Evolutionary conservation across 2,329 filamentous ascomycete species (phyloP), one percentile per base, ranked within the genome.

Genomic region (Aspergillus sp.): DNA sequence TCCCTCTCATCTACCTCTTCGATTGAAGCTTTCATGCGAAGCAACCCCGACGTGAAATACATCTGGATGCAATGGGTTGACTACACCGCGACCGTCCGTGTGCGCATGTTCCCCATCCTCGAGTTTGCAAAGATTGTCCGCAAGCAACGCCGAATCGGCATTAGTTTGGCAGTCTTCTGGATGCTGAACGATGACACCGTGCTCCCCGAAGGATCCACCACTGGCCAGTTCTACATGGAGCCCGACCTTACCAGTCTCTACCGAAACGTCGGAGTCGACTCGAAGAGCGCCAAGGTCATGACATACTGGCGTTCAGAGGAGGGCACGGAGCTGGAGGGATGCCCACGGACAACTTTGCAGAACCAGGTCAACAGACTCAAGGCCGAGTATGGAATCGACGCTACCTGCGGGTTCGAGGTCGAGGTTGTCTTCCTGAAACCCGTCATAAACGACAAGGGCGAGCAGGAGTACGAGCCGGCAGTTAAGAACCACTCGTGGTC

Each of bases 1-100:
- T 19, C 19, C 19, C 28, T n/a, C 7, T 37, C 51, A 10, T 39
- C 52, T 27, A 40, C 44, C 7, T 44, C 60, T 26, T 54, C 61
- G 7, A 54, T 73, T 2, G 67, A 74, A 10, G 54, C 58, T 0
- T 81, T 85, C 54, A 61, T 81, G 7, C 60, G 66, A 12, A 61
- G 67, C 12, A 72, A 82, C 43, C 65, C 74, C 0, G 61, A 68
- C 0, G 68, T 82, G 5, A 80, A 83, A 47, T 90, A 83, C 56
- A 65, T 94, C 12, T 82, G 87, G 48, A 70, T 91, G 9, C 84
- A 86, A 62, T 94, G 85, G 81, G 71, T 86, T 26, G 88, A 94
- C 64, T 85, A 86, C 62, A 88, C 86, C n/a, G 80, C 81, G 2
- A 85, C 78, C 2, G 62, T 82, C 0, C 77, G 86, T 11, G 75